phyloP scores from a whole-genome alignment of 768 basidiomycete genomes.

The Lactarius trivialis region DNA sequence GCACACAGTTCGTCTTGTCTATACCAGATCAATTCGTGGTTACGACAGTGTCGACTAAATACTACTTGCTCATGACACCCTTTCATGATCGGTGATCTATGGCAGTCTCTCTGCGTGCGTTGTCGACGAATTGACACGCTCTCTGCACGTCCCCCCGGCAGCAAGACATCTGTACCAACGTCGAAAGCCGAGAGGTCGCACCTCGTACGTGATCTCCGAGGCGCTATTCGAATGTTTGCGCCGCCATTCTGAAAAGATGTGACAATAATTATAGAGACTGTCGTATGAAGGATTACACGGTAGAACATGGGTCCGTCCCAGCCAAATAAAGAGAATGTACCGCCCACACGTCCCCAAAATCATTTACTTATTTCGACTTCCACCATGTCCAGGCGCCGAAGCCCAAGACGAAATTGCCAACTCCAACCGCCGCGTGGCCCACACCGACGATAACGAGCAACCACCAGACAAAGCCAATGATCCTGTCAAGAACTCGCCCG shows the following conservation, averaged over 20 bases:
- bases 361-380: conserved; percentile 16
- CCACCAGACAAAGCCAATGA: conserved; percentile 78
- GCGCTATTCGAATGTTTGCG: neutral
- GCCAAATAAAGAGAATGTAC: neutral
- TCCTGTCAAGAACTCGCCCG: conserved; percentile 64
- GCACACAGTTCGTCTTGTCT: too few species aligned
- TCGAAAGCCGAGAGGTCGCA: neutral
- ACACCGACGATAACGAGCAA: conserved; percentile 67
- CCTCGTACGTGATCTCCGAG: conserved; percentile 3
- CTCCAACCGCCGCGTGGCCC: conserved; percentile 61
- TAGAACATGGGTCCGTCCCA: neutral
- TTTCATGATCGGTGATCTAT: too few species aligned
- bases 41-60: too few species aligned
- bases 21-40: too few species aligned
- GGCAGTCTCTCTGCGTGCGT: neutral
- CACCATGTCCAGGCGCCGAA: conserved; percentile 56
- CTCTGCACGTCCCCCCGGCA: too few species aligned
- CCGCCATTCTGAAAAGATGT: neutral
- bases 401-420: conserved; percentile 68
- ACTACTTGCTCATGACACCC: too few species aligned
- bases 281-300: neutral
- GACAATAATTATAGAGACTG: neutral
- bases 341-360: conserved; percentile 4
- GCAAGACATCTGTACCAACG: too few species aligned
- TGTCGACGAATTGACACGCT: too few species aligned